Evolutionary conservation across 768 basidiomycete species (phyloP).

Genomic region (Rubroboletus pulcherrimus): DNA sequence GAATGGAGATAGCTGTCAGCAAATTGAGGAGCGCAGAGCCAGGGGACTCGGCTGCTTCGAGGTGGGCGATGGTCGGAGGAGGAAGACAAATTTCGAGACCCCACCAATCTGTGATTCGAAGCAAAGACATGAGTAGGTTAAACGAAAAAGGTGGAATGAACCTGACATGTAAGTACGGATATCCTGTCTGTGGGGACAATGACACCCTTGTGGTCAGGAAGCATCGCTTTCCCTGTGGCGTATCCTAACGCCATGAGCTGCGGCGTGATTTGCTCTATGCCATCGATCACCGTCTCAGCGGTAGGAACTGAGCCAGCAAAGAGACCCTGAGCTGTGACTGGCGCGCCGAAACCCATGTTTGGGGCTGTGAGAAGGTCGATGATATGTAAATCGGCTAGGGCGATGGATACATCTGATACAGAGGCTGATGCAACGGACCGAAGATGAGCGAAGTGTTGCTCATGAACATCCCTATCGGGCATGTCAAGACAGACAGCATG

Average conservation of each 20-base stretch:
- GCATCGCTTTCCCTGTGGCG: slow-evolving; percentile 61
- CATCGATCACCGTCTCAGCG: slow-evolving; percentile 64
- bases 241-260: slow-evolving; percentile 76
- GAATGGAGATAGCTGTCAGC: slow-evolving; percentile 64
- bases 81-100: slow-evolving; percentile 79
- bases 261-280: slow-evolving; percentile 68
- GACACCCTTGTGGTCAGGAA: slow-evolving; percentile 66
- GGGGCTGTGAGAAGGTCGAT: slow-evolving; percentile 57
- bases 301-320: slow-evolving; percentile 76
- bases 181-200: slow-evolving; percentile 75
- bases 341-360: slow-evolving; percentile 69
- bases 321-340: slow-evolving; percentile 63
- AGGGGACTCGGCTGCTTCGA: slow-evolving; percentile 62
- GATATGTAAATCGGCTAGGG: slow-evolving; percentile 59
- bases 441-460: slow-evolving; percentile 55
- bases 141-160: neutral
- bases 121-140: slow-evolving; percentile 4
- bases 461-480: slow-evolving; percentile 59
- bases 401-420: slow-evolving; percentile 43
- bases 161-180: slow-evolving; percentile 75
- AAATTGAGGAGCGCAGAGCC: slow-evolving; percentile 60
- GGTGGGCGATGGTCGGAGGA: slow-evolving; percentile 57
- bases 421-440: slow-evolving; percentile 47
- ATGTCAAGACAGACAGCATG: slow-evolving; percentile 73
- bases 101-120: slow-evolving; percentile 72